These are phyloP conservation scores for Dioscorea alata DNA, from an alignment of 106 monocot species.

Conservation along the genomic window DNA sequence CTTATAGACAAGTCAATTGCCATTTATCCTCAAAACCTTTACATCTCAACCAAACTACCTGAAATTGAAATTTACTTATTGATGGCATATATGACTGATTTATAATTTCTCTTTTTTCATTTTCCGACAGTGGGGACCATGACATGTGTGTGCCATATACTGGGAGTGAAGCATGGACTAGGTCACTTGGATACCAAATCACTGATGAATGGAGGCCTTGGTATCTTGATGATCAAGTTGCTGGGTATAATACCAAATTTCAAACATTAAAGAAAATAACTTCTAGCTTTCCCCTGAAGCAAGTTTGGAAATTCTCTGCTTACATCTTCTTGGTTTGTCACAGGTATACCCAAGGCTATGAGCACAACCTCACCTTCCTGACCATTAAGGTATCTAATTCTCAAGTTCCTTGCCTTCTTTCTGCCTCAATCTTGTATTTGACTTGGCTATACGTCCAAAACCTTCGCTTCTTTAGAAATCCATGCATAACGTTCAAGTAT, in stretches of 20 bases:
- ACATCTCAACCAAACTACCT: background rate
- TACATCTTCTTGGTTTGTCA: slow-evolving; percentile 4
- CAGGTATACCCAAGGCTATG: slow-evolving; percentile 86
- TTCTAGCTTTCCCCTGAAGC: background rate
- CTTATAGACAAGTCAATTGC: no score
- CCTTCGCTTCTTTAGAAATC: no score
- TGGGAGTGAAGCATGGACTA: slow-evolving; percentile 93
- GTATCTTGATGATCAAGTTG: slow-evolving; percentile 62
- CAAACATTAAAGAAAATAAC: background rate
- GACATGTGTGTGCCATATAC: slow-evolving; percentile 96
- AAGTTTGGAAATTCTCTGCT: background rate
- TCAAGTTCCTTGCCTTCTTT: background rate
- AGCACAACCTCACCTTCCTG: slow-evolving; percentile 68
- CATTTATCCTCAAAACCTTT: no score
- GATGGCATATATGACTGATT: background rate
- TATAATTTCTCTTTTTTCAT: slow-evolving; percentile 3
- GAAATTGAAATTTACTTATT: background rate
- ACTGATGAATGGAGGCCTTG: slow-evolving; percentile 82
- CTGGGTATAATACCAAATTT: slow-evolving; percentile 38
- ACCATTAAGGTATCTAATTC: slow-evolving; percentile 67
- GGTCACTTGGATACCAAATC: slow-evolving; percentile 70
- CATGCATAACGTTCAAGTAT: no score
- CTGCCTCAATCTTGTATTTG: no score
- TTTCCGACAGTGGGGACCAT: slow-evolving; percentile 94
- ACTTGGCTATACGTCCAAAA: no score